phyloP scores from a whole-genome alignment of 164 flowering plant species.

The Kalanchoe fedtschenkoi region DNA sequence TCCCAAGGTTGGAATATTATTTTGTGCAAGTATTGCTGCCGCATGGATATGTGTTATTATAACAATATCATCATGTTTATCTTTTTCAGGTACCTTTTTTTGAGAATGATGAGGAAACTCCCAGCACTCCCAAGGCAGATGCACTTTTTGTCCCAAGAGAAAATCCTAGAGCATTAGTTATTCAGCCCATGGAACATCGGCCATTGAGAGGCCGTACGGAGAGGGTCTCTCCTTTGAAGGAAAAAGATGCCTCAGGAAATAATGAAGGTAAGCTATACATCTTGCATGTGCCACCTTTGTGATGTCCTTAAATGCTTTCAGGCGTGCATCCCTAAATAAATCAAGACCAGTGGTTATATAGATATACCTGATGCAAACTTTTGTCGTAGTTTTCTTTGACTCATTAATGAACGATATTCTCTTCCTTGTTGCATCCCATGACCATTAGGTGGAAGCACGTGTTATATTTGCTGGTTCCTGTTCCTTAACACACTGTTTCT shows the following conservation, averaged over 20 bases:
- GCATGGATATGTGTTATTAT: not conserved
- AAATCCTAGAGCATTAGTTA: constrained; percentile 82
- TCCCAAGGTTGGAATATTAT: constrained; percentile 47
- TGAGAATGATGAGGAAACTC: constrained; percentile 73
- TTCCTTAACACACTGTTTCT: not conserved
- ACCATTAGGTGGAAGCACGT: too few relatives aligned
- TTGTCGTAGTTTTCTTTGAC: too few relatives aligned
- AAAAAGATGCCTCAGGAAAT: constrained; percentile 21
- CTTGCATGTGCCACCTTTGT: not conserved
- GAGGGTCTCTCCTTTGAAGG: constrained; percentile 34
- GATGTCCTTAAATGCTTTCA: not conserved
- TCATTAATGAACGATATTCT: too few relatives aligned
- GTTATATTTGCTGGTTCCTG: not conserved
- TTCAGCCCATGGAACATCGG: constrained; percentile 72
- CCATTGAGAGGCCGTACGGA: constrained; percentile 34
- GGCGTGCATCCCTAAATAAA: not conserved
- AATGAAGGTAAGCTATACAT: constrained; percentile 44
- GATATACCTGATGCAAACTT: not conserved
- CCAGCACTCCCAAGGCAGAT: constrained; percentile 92
- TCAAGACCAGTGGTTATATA: not conserved
- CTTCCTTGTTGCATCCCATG: too few relatives aligned
- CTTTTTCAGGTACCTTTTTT: constrained; percentile 74
- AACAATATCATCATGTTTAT: not conserved
- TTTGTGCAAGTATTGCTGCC: not conserved
- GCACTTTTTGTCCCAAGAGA: constrained; percentile 92